Evolutionary conservation across 2,329 filamentous ascomycete species (phyloP).

Genomic region (Aspergillus carbonarius): DNA sequence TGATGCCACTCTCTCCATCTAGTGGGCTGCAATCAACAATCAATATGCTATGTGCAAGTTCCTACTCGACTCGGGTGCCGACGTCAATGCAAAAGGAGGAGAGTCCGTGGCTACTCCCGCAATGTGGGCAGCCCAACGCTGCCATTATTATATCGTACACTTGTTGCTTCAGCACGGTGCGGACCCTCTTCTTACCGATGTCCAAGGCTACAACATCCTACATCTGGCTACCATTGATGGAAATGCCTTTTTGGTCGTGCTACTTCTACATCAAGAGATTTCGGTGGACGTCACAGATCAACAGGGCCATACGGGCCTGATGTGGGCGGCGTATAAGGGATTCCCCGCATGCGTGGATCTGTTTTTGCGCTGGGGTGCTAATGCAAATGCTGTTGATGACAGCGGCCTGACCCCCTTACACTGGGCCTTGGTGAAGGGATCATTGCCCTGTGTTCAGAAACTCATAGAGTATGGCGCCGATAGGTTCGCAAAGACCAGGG

Average conservation of each 20-base stretch:
- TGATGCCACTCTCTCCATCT: slow-evolving; percentile 19
- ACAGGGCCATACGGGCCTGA: slow-evolving; percentile 88
- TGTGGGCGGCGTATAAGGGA: slow-evolving; percentile 99
- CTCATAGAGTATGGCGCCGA: slow-evolving; percentile 94
- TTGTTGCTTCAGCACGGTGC: slow-evolving; percentile 87
- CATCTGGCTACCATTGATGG: slow-evolving; percentile 97
- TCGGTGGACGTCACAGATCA: slow-evolving; percentile 87
- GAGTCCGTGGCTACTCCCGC: slow-evolving; percentile 91
- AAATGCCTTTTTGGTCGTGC: slow-evolving; percentile 83
- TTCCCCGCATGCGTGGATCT: slow-evolving; percentile 89
- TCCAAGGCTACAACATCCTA: slow-evolving; percentile 96
- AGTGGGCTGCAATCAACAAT: slow-evolving; percentile 99
- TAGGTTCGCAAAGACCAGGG: slow-evolving; percentile 82
- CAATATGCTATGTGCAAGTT: slow-evolving; percentile 97
- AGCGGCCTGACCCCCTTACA: slow-evolving; percentile 92
- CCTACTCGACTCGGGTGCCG: slow-evolving; percentile 79
- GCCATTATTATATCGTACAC: slow-evolving; percentile 95
- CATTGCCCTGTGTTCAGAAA: slow-evolving; percentile 84
- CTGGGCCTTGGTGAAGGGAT: slow-evolving; percentile 95
- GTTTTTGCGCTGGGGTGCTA: slow-evolving; percentile 91
- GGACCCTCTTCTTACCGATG: slow-evolving; percentile 86
- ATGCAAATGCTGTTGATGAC: slow-evolving; percentile 85
- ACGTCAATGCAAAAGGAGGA: slow-evolving; percentile 93
- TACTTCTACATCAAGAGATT: slow-evolving; percentile 92
- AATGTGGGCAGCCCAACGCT: slow-evolving; percentile 95